Percentiles rank a stretch among this genome's conserved stretches.
Conservation (phyloP, 768 basidiomycete species). For the Rhizopogon vesiculosus region DNA sequence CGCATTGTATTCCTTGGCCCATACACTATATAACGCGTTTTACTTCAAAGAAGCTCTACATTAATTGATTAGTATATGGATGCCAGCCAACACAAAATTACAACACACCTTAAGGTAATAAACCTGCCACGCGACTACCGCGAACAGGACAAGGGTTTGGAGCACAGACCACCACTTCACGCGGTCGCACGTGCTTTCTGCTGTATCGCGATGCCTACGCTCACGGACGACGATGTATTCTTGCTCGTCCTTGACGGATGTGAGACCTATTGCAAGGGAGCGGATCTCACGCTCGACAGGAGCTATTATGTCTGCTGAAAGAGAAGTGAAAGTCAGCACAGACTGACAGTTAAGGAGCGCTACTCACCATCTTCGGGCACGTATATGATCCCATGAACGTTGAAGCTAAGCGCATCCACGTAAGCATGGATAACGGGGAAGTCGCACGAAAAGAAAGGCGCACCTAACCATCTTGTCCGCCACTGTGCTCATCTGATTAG, state of each 20-base stretch:
- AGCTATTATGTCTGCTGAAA: conserved; percentile 67
- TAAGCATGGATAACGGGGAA: conserved; percentile 1
- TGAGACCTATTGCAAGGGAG: conserved; percentile 70
- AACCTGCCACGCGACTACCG: conserved; percentile 94
- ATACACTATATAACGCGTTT: conserved; percentile 67
- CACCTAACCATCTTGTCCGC: conserved; percentile 94
- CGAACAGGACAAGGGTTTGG: conserved; percentile 82
- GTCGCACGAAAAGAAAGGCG: not conserved
- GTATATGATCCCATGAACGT: conserved; percentile 96
- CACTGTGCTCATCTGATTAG: conserved; percentile 96
- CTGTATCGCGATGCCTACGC: conserved; percentile 88
- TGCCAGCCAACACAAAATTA: not conserved
- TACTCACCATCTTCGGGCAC: conserved; percentile 83
- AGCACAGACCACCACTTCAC: conserved; percentile 99
- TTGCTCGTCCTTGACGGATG: conserved; percentile 95
- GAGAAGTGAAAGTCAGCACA: not conserved
- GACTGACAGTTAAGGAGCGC: not conserved
- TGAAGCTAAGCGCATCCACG: conserved; percentile 59
- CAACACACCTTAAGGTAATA: conserved; percentile 83
- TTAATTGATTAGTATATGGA: conserved; percentile 37
- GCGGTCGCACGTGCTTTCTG: conserved; percentile 87
- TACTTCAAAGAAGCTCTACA: conserved; percentile 70
- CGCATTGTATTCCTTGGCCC: not conserved
- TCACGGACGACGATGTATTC: conserved; percentile 98
- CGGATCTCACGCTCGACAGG: conserved; percentile 97